Percentiles rank a stretch among this genome's conserved stretches.
These are phyloP conservation scores for Raphanus hybrid DNA, from an alignment of 441 rosid genomes.

Conservation along the genomic window DNA sequence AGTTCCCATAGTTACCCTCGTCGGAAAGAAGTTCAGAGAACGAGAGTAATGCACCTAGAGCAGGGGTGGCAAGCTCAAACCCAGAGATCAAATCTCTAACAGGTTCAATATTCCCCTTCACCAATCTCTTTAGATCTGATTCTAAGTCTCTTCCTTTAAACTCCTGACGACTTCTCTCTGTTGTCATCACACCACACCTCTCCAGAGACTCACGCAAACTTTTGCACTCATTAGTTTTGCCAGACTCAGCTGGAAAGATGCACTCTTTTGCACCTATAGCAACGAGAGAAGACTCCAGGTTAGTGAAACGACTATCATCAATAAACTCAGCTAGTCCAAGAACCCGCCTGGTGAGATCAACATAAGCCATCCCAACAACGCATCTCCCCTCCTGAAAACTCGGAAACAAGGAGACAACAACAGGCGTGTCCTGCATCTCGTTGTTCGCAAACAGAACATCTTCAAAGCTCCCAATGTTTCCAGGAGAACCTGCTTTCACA, in stretches of 20 bases:
- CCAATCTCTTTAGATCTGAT: conserved; percentile 87
- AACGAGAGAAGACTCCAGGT: conserved; percentile 87
- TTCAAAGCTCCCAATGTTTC: conserved; percentile 94
- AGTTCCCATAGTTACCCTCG: conserved; percentile 84
- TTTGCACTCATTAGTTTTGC: conserved; percentile 63
- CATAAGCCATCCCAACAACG: conserved; percentile 79
- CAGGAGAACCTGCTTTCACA: conserved; percentile 88
- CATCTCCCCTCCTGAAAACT: conserved; percentile 73
- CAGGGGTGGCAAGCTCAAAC: conserved; percentile 86
- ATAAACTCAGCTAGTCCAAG: conserved; percentile 92
- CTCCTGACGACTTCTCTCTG: conserved; percentile 86
- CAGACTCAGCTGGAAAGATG: conserved; percentile 78
- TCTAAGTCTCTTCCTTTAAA: conserved; percentile 90
- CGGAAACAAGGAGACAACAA: conserved; percentile 69
- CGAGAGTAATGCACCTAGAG: conserved; percentile 81
- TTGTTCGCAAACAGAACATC: conserved; percentile 93
- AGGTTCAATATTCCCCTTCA: conserved; percentile 87
- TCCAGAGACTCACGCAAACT: conserved; percentile 66
- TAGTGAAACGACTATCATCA: conserved; percentile 94
- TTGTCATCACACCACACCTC: conserved; percentile 84
- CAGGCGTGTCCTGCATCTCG: conserved; percentile 98
- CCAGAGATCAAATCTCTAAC: conserved; percentile 82
- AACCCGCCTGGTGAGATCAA: conserved; percentile 80
- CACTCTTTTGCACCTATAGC: conserved; percentile 98
- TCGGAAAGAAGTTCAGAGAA: conserved; percentile 89